Conservation (phyloP, 1,139 yeast genomes). For the Candida smagusa region DNA sequence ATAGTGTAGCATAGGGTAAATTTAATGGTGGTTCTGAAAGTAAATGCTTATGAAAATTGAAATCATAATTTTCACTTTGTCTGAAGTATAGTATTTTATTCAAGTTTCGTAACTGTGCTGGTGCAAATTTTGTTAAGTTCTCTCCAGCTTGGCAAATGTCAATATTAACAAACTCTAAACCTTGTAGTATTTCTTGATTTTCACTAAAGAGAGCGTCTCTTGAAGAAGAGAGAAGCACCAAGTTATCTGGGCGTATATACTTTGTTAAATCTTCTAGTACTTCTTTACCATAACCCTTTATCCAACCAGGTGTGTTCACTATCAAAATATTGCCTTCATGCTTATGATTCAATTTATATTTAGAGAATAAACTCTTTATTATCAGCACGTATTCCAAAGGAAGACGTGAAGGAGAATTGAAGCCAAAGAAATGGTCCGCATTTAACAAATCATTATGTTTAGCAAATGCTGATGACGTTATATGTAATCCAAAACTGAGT, state of each 20-base stretch:
- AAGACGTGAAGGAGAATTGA: constrained; percentile 65
- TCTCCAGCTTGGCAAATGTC: constrained; percentile 27
- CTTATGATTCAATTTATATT: constrained; percentile 25
- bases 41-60: constrained; percentile 49
- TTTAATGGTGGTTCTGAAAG: constrained; percentile 46
- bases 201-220: constrained; percentile 20
- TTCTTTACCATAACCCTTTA: constrained; percentile 81
- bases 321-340: constrained; percentile 45
- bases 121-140: constrained; percentile 36
- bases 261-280: constrained; percentile 50
- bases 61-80: constrained; percentile 21
- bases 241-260: constrained; percentile 50
- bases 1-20: constrained; percentile 36
- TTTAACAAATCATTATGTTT: constrained; percentile 8
- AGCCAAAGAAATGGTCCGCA: constrained; percentile 56
- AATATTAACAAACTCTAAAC: constrained; percentile 19
- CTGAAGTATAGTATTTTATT: constrained; percentile 57
- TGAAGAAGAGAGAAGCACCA: constrained; percentile 35
- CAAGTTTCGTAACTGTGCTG: constrained; percentile 52
- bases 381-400: constrained; percentile 56
- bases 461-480: constrained; percentile 12
- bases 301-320: constrained; percentile 91
- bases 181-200: constrained; percentile 21
- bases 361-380: constrained; percentile 39
- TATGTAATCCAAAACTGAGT: constrained; percentile 27